Evolutionary conservation across 495 filamentous ascomycete genomes (phyloP).

Genomic region (Podospora sp.): DNA sequence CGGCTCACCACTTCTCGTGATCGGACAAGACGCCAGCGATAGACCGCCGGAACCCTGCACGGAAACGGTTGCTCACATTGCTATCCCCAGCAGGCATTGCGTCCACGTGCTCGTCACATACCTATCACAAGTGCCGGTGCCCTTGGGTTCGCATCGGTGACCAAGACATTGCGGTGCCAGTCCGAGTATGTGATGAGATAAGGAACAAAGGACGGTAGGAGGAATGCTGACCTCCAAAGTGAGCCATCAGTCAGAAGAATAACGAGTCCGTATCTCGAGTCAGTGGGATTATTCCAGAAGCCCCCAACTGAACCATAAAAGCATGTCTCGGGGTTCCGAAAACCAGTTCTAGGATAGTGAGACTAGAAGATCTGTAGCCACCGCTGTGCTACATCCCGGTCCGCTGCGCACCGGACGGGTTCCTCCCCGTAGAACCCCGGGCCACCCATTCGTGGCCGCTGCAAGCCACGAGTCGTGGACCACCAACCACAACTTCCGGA

Average conservation of each 20-base stretch:
- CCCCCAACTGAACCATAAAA: slow-evolving; percentile 15
- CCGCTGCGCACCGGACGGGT: neutral
- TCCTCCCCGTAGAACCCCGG: neutral
- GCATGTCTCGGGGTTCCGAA: neutral
- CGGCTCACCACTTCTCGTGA: neutral
- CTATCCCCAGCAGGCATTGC: neutral
- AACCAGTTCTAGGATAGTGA: neutral
- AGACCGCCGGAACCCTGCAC: no score
- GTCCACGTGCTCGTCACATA: neutral
- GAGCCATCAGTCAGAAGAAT: neutral
- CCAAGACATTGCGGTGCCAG: neutral
- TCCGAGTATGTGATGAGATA: neutral
- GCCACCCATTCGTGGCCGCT: neutral
- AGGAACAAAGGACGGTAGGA: neutral
- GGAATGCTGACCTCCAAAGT: neutral
- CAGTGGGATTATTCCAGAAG: neutral
- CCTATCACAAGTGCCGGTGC: neutral
- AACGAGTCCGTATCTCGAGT: neutral
- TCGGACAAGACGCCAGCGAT: neutral
- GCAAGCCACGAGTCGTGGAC: neutral
- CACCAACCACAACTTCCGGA: neutral
- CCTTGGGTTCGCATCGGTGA: neutral
- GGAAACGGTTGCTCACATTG: neutral
- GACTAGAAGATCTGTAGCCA: neutral
- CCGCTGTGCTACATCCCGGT: neutral